Conservation (phyloP, 2,329 filamentous ascomycete species). For the Trichoderma hamatum region DNA sequence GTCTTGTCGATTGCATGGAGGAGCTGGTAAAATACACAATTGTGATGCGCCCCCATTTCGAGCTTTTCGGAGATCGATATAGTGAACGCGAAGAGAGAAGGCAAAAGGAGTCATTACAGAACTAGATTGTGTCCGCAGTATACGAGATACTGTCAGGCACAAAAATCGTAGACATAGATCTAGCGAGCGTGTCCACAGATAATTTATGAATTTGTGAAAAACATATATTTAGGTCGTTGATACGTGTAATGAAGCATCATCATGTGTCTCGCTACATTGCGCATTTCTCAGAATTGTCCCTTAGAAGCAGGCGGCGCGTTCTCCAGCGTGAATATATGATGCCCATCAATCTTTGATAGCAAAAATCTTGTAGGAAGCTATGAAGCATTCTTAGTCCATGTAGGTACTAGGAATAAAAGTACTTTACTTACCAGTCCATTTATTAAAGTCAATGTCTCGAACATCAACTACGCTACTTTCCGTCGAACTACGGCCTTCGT, state of each 20-base stretch:
- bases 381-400: not conserved
- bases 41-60: conserved; percentile 63
- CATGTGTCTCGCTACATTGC: too few species aligned
- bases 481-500: not conserved
- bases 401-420: not conserved
- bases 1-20: conserved; percentile 69
- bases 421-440: conserved; percentile 3
- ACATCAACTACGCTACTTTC: not conserved
- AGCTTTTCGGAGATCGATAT: conserved; percentile 63
- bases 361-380: conserved; percentile 12
- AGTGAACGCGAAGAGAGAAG: conserved; percentile 57
- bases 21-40: conserved; percentile 72
- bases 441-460: not conserved
- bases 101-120: too few species aligned
- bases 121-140: too few species aligned
- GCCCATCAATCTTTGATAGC: not conserved
- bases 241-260: too few species aligned
- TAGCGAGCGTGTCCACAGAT: too few species aligned
- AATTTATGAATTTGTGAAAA: too few species aligned
- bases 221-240: too few species aligned
- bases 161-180: too few species aligned
- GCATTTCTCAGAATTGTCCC: too few species aligned
- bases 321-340: not conserved
- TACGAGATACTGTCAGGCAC: too few species aligned
- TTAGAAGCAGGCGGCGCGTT: not conserved